Evolutionary conservation across 257 asterid species (phyloP), one percentile per base, ranked within the genome.

Genomic region (Scutellaria galericulata): DNA sequence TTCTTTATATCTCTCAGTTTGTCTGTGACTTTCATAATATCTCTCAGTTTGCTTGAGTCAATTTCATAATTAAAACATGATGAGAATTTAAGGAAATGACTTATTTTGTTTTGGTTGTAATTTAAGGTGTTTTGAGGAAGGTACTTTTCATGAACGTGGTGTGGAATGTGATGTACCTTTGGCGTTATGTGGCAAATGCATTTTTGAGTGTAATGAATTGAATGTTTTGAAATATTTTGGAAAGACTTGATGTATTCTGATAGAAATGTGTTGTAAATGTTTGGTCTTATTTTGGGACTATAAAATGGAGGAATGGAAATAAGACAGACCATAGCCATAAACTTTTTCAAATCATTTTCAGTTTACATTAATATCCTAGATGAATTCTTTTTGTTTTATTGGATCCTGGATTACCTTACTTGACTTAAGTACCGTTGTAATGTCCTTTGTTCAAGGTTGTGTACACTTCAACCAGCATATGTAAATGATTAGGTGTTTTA

Each of bases 401-500:
- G 24, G 10, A 56, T 72, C 41, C 57, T 68, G 55, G 57, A 3
- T 68, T 45, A 35, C 59, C 68, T 35, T 63, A 39, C 14, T 40
- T 48, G 64, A 6, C 61, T 74, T 35, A 46, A n/a, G 31, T 72
- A 42, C 44, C 72, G 46, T 7, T 27, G 9, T 7, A 9, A 70
- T 8, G n/a, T 42, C 60, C 14, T 22, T 51, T 1, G 51, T 27
- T 69, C 66, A 58, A 63, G 61, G 7, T 24, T 18, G 37, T 42
- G 35, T 41, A 37, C 72, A 65, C 13, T 58, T 55, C 27, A 13
- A 66, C 51, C 37, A 71, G 47, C 57, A 61, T 44, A 45, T 71
- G 44, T 71, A n/a, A 10, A 58, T 64, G 35, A 18, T 66, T 27
- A 42, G 55, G 64, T 9, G 13, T 3, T 64, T 62, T 35, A 73